A percentile compares a stretch with the other conserved stretches of the same genome.
These are phyloP conservation scores for Ustilago bromivora DNA, from an alignment of 1,284 basidiomycete species.

Conservation along the genomic window DNA sequence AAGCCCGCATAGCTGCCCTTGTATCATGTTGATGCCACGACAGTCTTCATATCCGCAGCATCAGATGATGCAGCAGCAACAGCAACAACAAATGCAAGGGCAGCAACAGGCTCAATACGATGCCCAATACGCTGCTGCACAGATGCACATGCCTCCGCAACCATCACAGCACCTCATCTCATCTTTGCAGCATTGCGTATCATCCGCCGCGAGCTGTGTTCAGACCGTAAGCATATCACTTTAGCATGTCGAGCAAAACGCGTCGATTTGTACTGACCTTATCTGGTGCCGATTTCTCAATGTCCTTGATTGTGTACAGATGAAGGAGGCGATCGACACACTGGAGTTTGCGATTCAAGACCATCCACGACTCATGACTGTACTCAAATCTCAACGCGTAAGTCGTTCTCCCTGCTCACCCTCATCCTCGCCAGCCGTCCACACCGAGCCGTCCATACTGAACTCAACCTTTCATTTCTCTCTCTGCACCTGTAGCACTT, in stretches of 20 bases:
- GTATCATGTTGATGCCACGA: conserved; percentile 30
- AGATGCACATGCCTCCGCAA: conserved; percentile 32
- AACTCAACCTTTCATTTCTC: neutral
- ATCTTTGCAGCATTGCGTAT: conserved; percentile 41
- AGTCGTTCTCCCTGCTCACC: conserved; percentile 8
- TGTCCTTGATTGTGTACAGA: conserved; percentile 10
- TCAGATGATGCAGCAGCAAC: conserved; percentile 19
- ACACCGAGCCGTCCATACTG: too few relatives aligned
- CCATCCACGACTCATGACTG: conserved; percentile 47
- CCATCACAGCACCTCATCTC: conserved; percentile 41
- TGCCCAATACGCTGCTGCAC: conserved; percentile 10
- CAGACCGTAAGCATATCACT: conserved; percentile 22
- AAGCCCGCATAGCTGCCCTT: neutral
- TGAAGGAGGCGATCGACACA: conserved; percentile 41
- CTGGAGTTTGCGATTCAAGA: conserved; percentile 46
- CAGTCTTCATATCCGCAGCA: conserved; percentile 38
- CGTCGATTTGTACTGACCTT: neutral
- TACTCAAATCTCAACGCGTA: conserved; percentile 45
- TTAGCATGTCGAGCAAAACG: neutral
- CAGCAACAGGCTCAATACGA: conserved; percentile 22
- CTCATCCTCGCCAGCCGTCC: too few relatives aligned
- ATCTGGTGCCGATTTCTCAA: neutral
- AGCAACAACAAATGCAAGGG: conserved; percentile 1
- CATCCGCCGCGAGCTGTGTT: conserved; percentile 37
- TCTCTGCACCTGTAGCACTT: conserved; percentile 27